Conservation (phyloP, 768 basidiomycete genomes). For the Suillus occidentalis region DNA sequence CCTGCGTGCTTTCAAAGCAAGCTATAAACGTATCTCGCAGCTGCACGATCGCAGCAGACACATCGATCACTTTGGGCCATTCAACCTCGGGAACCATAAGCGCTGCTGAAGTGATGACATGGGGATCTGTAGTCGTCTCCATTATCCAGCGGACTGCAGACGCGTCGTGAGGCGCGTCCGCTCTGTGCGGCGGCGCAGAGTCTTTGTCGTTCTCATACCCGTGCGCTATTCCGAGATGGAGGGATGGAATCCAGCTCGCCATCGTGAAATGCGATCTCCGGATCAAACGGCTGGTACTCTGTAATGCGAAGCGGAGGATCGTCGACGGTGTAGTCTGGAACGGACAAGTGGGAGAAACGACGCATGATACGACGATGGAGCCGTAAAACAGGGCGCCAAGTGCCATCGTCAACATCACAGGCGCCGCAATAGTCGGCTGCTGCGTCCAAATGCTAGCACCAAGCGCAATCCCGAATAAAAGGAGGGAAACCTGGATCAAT, state of each 20-base stretch:
- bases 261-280: not conserved
- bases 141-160: constrained; percentile 7
- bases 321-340: not conserved
- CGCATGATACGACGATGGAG: not conserved
- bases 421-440: constrained; percentile 3
- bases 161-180: not conserved
- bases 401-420: constrained; percentile 1
- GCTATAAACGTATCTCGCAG: constrained; percentile 6
- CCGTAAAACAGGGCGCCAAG: constrained; percentile 2
- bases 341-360: constrained; percentile 11
- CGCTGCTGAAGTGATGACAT: constrained; percentile 4
- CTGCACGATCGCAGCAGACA: constrained; percentile 2
- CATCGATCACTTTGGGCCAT: constrained; percentile 1
- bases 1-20: constrained; percentile 3
- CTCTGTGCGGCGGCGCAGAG: not conserved
- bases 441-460: constrained; percentile 8
- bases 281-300: not conserved
- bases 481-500: constrained; percentile 12
- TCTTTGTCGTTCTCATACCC: not conserved
- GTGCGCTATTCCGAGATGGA: not conserved
- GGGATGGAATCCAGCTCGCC: not conserved
- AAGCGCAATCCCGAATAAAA: constrained; percentile 14
- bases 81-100: constrained; percentile 5
- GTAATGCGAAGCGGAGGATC: not conserved
- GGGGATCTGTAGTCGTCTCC: constrained; percentile 5